phyloP scores from a whole-genome alignment of 495 filamentous ascomycete species.

The Podospora anserina region DNA sequence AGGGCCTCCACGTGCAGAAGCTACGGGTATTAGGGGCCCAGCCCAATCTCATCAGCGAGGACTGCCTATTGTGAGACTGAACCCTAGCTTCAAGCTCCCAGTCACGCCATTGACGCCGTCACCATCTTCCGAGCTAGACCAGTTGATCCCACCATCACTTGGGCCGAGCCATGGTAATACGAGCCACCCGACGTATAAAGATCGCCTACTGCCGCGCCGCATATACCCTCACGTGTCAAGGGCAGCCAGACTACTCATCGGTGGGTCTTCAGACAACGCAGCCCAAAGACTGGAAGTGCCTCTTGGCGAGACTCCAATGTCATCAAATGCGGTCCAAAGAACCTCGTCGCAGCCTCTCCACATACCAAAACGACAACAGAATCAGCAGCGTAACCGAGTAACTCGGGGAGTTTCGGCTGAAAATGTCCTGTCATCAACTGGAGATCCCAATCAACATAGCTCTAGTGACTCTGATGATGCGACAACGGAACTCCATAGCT shows the following conservation, averaged over 20 bases:
- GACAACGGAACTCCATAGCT: not conserved
- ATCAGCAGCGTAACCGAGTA: too few species aligned
- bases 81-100: not conserved
- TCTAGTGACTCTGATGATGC: not conserved
- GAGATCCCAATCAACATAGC: not conserved
- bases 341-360: too few species aligned
- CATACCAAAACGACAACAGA: too few species aligned
- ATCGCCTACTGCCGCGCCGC: not conserved
- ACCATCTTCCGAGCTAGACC: not conserved
- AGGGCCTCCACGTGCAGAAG: not conserved
- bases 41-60: not conserved
- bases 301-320: too few species aligned
- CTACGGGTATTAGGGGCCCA: not conserved
- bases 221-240: not conserved
- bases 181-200: not conserved
- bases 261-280: too few species aligned
- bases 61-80: not conserved
- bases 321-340: too few species aligned
- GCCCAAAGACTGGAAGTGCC: too few species aligned
- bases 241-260: too few species aligned
- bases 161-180: not conserved
- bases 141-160: not conserved
- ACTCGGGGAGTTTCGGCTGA: not conserved
- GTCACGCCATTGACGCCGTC: not conserved
- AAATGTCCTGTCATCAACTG: not conserved